Evolutionary conservation across 2,329 filamentous ascomycete species (phyloP).

Genomic region (Sporothrix variecibatus): DNA sequence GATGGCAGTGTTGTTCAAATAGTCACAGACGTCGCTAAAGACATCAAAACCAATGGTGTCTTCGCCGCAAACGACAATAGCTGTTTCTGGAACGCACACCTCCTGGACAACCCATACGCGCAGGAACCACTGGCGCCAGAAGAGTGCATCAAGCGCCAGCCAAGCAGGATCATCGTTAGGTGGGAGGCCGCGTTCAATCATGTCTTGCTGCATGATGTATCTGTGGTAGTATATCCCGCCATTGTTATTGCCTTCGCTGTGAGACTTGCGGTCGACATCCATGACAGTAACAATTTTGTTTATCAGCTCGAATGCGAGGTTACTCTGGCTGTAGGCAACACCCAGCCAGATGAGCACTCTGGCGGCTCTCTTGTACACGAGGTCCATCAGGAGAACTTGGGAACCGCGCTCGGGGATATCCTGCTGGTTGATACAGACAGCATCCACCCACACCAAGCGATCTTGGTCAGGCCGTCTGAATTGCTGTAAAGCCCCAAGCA

Average conservation of each 20-base stretch:
- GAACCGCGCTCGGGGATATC: not conserved
- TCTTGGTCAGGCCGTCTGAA: not conserved
- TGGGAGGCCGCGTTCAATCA: not conserved
- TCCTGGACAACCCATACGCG: slow-evolving; percentile 13
- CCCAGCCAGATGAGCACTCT: slow-evolving; percentile 6
- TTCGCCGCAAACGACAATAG: not conserved
- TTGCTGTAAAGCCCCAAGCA: not conserved
- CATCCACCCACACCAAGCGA: slow-evolving; percentile 9
- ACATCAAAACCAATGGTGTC: slow-evolving; percentile 1
- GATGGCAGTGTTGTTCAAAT: not conserved
- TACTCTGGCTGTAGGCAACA: not conserved
- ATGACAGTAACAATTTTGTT: not conserved
- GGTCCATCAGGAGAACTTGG: not conserved
- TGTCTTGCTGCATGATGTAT: slow-evolving; percentile 1
- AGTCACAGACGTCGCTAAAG: not conserved
- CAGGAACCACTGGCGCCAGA: slow-evolving; percentile 12
- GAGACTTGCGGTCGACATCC: not conserved
- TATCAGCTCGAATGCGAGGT: slow-evolving; percentile 1
- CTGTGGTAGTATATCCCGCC: not conserved
- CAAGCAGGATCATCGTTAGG: not conserved
- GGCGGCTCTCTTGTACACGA: not conserved
- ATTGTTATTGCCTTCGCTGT: not conserved
- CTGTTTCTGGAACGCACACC: not conserved
- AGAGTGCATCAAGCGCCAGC: slow-evolving; percentile 2
- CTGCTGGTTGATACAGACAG: slow-evolving; percentile 12